Percentiles rank a stretch among this genome's conserved stretches.
Conservation (phyloP, 257 asterid species). For the Nicotiana tomentosiformis region DNA sequence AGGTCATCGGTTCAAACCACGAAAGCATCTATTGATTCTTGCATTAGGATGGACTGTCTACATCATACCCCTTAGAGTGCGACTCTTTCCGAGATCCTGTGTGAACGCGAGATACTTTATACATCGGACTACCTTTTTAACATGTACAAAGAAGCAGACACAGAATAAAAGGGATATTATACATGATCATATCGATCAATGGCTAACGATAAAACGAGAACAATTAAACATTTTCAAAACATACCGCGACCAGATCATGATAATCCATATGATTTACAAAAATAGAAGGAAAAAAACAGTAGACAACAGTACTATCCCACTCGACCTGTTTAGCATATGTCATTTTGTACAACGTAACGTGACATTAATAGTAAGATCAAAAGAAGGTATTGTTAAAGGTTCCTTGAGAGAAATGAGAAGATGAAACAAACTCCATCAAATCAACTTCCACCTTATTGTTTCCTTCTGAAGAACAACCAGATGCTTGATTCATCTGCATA, state of each 20-base stretch:
- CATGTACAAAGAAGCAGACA: constrained; percentile 7
- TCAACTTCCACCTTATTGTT: constrained; percentile 19
- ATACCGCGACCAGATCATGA: background rate
- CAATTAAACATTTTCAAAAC: background rate
- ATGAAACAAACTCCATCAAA: constrained; percentile 26
- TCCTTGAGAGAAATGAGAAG: constrained; percentile 19
- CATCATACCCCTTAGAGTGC: too few species aligned
- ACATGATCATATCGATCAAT: background rate
- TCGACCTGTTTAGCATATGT: background rate
- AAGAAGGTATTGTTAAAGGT: background rate
- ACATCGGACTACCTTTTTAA: too few species aligned
- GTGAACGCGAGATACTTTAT: too few species aligned
- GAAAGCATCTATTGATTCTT: background rate
- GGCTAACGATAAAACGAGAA: background rate
- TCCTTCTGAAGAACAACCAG: background rate
- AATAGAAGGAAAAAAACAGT: background rate
- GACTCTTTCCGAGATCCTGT: accelerated
- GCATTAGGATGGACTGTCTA: too few species aligned
- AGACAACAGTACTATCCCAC: background rate
- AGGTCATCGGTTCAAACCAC: too few species aligned
- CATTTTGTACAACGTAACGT: background rate
- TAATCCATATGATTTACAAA: background rate
- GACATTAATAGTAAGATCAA: background rate
- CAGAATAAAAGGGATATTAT: background rate
- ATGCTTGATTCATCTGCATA: background rate